These are phyloP conservation scores for Ustilago lituana DNA, from an alignment of 1,284 basidiomycete genomes.

Conservation along the genomic window DNA sequence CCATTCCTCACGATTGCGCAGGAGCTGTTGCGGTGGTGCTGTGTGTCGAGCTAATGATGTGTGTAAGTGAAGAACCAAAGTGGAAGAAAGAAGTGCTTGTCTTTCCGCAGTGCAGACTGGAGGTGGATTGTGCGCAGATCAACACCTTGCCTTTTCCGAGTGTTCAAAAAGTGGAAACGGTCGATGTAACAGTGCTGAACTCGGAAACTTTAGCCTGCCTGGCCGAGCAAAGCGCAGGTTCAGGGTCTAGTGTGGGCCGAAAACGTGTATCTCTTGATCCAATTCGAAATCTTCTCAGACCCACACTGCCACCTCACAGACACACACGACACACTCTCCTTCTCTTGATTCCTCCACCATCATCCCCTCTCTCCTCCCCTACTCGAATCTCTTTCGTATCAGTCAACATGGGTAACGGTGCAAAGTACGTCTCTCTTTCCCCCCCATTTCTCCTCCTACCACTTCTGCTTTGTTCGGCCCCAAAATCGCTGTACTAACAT, in stretches of 20 bases:
- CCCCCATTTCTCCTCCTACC: not conserved
- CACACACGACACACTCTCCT: slow-evolving; percentile 11
- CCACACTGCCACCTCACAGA: no score
- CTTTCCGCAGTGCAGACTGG: not conserved
- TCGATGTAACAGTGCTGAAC: not conserved
- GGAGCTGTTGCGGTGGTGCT: no score
- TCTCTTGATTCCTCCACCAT: not conserved
- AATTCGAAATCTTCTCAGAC: not conserved
- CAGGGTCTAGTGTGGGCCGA: slow-evolving; percentile 23
- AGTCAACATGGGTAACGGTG: slow-evolving; percentile 57
- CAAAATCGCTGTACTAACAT: no score
- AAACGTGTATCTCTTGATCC: slow-evolving; percentile 2
- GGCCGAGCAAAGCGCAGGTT: no score
- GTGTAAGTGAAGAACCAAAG: no score
- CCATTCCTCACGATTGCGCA: no score
- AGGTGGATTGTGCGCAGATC: not conserved
- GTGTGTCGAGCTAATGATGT: no score
- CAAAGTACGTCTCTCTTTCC: slow-evolving; percentile 36
- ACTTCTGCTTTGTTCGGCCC: no score
- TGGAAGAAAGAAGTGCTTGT: not conserved
- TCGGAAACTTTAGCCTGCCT: no score
- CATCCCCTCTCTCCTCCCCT: not conserved
- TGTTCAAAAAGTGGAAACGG: slow-evolving; percentile 1
- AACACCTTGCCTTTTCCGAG: slow-evolving; percentile 1
- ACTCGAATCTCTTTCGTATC: not conserved